phyloP scores from a whole-genome alignment of 331 rosid genomes.

The Malus hybrid region DNA sequence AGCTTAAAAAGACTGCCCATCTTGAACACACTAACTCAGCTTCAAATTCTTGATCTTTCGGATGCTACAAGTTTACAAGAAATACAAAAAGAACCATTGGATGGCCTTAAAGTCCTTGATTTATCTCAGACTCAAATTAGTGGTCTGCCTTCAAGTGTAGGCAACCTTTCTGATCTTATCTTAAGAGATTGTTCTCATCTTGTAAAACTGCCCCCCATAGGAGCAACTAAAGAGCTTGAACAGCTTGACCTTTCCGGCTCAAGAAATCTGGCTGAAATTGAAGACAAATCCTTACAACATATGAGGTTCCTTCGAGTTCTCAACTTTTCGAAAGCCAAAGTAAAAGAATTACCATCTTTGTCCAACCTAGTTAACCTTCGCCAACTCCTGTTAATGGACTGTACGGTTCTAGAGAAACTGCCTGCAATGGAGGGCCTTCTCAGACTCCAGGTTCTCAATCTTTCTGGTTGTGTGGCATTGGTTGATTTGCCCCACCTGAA shows the following conservation, averaged over 20 bases:
- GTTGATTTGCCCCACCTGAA: slow-evolving; percentile 2
- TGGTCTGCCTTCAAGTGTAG: slow-evolving; percentile 9
- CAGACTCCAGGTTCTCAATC: slow-evolving; percentile 4
- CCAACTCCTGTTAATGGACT: slow-evolving; percentile 11
- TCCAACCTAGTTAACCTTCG: slow-evolving; percentile 13
- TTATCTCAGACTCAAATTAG: slow-evolving; percentile 10
- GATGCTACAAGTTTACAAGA: slow-evolving; percentile 14
- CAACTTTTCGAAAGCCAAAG: slow-evolving; percentile 18
- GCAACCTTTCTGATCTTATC: slow-evolving; percentile 8
- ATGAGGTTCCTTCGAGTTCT: slow-evolving; percentile 24
- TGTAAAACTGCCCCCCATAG: not conserved
- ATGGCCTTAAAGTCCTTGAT: slow-evolving; percentile 22
- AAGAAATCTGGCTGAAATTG: not conserved
- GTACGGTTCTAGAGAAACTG: not conserved
- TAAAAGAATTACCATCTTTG: slow-evolving; percentile 16
- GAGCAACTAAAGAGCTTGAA: slow-evolving; percentile 11
- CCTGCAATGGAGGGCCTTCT: slow-evolving; percentile 3
- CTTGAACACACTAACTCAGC: slow-evolving; percentile 4
- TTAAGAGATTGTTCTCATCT: slow-evolving; percentile 3
- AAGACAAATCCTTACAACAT: slow-evolving; percentile 3
- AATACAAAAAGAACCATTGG: slow-evolving; percentile 7
- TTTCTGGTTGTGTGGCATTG: slow-evolving; percentile 9
- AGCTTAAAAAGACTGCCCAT: slow-evolving; percentile 1
- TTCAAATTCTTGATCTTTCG: slow-evolving; percentile 31
- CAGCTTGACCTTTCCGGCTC: slow-evolving; percentile 15